Conservation (phyloP, 257 asterid species). For the Cynanchum wilfordii region DNA sequence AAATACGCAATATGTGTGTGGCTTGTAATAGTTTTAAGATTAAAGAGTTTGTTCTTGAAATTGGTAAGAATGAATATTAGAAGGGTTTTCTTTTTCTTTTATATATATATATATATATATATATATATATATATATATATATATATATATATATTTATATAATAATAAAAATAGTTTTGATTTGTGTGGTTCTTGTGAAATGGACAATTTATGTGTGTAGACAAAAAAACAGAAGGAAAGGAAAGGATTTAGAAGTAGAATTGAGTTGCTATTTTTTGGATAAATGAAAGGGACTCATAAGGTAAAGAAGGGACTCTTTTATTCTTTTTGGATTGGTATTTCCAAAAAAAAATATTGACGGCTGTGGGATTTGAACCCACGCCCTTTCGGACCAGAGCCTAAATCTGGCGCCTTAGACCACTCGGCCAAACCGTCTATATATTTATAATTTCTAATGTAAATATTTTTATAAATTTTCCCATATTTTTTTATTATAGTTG, state of each 20-base stretch:
- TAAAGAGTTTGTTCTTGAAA: no score
- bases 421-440: slow-evolving; percentile 93
- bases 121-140: no score
- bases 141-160: no score
- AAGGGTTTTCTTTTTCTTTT: background rate
- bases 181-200: slow-evolving; percentile 12
- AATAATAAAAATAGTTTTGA: no score
- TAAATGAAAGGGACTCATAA: slow-evolving; percentile 15
- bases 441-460: no score
- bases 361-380: slow-evolving; percentile 99
- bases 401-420: slow-evolving; percentile 99
- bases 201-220: background rate
- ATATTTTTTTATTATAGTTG: no score
- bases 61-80: no score
- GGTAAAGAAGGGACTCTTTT: background rate
- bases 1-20: no score
- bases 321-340: background rate
- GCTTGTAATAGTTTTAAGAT: no score
- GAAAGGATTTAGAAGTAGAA: slow-evolving; percentile 11
- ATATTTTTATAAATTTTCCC: no score
- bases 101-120: no score
- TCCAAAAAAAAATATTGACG: no score
- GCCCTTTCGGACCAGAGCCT: slow-evolving; percentile 99
- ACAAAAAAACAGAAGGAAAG: background rate
- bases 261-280: slow-evolving; percentile 8